These are phyloP conservation scores for Alectoria sarmentosa DNA, from an alignment of 495 filamentous ascomycete genomes.

Conservation along the genomic window DNA sequence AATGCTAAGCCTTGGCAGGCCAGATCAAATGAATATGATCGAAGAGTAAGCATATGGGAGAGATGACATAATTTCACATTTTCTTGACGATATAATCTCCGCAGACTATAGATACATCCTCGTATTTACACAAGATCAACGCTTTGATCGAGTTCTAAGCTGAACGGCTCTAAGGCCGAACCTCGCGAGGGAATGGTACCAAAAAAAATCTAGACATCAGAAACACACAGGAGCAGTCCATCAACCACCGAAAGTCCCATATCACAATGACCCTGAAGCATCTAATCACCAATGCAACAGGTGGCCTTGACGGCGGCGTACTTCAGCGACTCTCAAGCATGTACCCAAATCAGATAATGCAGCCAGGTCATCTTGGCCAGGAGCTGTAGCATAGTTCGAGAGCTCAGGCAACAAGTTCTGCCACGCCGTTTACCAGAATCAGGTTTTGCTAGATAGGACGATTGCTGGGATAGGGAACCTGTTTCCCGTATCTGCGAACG, in stretches of 20 bases:
- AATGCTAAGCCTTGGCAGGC: background rate
- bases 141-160: background rate
- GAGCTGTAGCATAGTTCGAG: background rate
- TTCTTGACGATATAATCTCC: background rate
- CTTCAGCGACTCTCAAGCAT: background rate
- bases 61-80: background rate
- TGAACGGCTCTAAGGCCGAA: background rate
- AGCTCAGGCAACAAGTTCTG: background rate
- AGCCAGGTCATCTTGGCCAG: constrained; percentile 2
- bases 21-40: too few species aligned
- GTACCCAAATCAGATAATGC: background rate
- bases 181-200: background rate
- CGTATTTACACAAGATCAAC: background rate
- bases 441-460: background rate
- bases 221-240: background rate
- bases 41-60: too few species aligned
- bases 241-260: background rate
- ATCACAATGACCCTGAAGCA: background rate
- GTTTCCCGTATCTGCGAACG: background rate
- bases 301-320: background rate
- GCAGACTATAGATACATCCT: background rate
- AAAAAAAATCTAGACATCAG: background rate
- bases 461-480: background rate
- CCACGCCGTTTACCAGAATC: background rate
- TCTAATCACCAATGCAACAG: background rate